Evolutionary conservation across 2,329 filamentous ascomycete species (phyloP), one percentile per base, ranked within the genome.

Genomic region (Talaromyces sp.): DNA sequence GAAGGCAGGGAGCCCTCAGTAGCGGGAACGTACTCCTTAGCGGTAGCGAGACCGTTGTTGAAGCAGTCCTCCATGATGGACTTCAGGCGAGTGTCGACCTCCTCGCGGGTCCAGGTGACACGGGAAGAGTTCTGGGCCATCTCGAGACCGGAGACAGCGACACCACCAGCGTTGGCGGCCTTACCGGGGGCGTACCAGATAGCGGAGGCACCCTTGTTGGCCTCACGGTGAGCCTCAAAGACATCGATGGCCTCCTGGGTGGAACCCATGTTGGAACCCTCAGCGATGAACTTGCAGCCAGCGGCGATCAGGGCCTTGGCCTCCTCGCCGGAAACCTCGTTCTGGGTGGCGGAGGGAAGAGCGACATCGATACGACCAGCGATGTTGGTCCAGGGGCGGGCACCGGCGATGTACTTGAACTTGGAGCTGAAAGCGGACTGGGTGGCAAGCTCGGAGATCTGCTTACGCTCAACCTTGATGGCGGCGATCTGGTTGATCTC

Each of bases 211-310:
- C 84, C 85, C 80, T 90, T 86, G 72, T 84, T 84, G 48, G 66
- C 62, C 72, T 80, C 74, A 67, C 81, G 85, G 65, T 92, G 84
- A 67, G 86, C 80, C 84, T 97, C 93, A 74, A 97, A 97, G 62
- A 91, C 80, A 68, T 96, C 89, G 68, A 99, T 97, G 64, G 93
- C 93, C 62, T 89, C 91, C 77, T 94, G 91, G 30, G 92, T 97
- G 82, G 91, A 97, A 61, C 94, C 94, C 94, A 99, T 97, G 86
- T 97, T 97, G 78, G 89, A 94, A 52, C 94, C 94, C 80, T 99
- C 94, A 53, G 94, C 94, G 63, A 97, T 87, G 80, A 91, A 95
- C 73, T 87, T 85, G 70, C 83, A 84, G 63, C 93, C 93, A 54
- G 83, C 83, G 45, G 82, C 82, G 54, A 97, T 85, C 40, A 97